A percentile compares a stretch with the other conserved stretches of the same genome.
phyloP scores from a whole-genome alignment of 2,329 filamentous ascomycete species.

The Fusarium sp. region DNA sequence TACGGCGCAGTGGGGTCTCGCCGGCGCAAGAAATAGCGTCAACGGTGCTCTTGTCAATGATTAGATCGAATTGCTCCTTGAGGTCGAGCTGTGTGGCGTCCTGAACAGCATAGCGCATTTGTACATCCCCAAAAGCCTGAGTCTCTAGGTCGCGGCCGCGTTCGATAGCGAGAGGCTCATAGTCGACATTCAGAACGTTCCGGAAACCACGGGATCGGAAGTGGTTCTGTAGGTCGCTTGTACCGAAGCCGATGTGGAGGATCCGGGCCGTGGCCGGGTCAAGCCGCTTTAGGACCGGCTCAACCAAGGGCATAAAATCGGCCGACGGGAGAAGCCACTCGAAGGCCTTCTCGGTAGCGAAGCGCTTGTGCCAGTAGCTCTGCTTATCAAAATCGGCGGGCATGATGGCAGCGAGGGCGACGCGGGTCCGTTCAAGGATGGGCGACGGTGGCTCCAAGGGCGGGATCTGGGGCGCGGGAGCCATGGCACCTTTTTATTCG shows the following conservation, averaged over 20 bases:
- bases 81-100: constrained; percentile 60
- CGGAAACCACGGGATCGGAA: constrained; percentile 60
- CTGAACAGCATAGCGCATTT: constrained; percentile 60
- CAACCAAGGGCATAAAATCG: constrained; percentile 58
- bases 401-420: constrained; percentile 41
- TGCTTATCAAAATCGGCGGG: constrained; percentile 63
- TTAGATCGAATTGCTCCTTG: constrained; percentile 56
- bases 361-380: constrained; percentile 66
- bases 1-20: constrained; percentile 54
- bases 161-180: constrained; percentile 63
- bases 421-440: constrained; percentile 23
- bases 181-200: constrained; percentile 65
- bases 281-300: constrained; percentile 55
- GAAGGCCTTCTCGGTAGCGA: constrained; percentile 61
- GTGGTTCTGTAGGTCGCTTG: constrained; percentile 65
- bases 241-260: constrained; percentile 65
- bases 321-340: constrained; percentile 64
- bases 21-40: constrained; percentile 66
- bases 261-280: constrained; percentile 51
- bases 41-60: constrained; percentile 66
- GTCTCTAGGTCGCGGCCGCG: constrained; percentile 60
- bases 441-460: constrained; percentile 36
- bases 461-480: constrained; percentile 40
- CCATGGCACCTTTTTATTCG: constrained; percentile 22
- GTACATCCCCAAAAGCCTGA: constrained; percentile 60